phyloP scores from a whole-genome alignment of 257 asterid genomes.

The Scutellaria minor region DNA sequence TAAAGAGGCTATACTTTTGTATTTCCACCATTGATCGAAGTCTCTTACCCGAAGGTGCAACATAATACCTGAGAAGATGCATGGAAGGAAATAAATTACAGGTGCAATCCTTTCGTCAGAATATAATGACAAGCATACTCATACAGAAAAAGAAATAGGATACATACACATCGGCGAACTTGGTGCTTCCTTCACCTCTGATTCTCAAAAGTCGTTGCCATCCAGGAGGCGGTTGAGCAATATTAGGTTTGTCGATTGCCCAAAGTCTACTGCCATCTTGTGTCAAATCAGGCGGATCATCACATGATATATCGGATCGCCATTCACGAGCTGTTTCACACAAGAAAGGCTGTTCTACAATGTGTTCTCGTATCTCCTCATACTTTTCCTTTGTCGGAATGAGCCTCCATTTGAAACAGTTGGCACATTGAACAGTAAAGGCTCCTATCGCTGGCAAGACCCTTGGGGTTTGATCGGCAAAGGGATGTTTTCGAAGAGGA shows the following conservation, averaged over 20 bases:
- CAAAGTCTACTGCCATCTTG: conserved; percentile 89
- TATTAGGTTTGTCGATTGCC: conserved; percentile 91
- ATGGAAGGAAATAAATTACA: conserved; percentile 29
- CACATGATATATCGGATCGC: conserved; percentile 67
- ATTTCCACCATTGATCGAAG: conserved; percentile 71
- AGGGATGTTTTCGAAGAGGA: conserved; percentile 45
- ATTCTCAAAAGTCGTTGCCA: conserved; percentile 86
- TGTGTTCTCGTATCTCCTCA: conserved; percentile 78
- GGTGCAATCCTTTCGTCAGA: conserved; percentile 14
- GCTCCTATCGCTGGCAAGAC: conserved; percentile 81
- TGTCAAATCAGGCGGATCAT: conserved; percentile 69
- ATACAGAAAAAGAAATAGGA: neutral
- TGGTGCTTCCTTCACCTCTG: conserved; percentile 83
- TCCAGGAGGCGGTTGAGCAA: conserved; percentile 85
- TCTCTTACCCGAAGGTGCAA: conserved; percentile 69
- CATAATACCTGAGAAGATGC: conserved; percentile 63
- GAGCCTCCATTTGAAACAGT: conserved; percentile 87
- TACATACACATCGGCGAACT: conserved; percentile 88
- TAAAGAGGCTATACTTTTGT: conserved; percentile 52
- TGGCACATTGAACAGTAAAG: conserved; percentile 75
- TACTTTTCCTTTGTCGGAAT: conserved; percentile 76
- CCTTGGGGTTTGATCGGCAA: conserved; percentile 52
- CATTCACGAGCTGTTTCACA: conserved; percentile 81
- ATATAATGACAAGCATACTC: neutral
- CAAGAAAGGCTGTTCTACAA: conserved; percentile 61